Conservation (phyloP, 1,284 basidiomycete species). For the Coniferiporia sulphurascens region DNA sequence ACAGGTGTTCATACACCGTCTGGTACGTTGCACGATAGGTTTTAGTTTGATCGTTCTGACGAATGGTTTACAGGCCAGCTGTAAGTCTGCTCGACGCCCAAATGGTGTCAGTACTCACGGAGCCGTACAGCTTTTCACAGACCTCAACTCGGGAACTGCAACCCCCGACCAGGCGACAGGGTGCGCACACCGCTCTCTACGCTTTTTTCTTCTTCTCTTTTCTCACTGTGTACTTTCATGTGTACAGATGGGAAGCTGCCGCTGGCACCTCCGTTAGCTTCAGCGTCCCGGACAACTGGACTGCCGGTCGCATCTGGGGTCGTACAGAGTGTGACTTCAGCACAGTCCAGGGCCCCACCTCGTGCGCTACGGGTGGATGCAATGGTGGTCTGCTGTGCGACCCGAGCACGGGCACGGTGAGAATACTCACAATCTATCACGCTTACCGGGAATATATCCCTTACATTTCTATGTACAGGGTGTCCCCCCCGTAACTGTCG, state of each 20-base stretch:
- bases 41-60: neutral
- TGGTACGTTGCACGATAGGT: slow-evolving; percentile 28
- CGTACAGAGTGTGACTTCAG: slow-evolving; percentile 45
- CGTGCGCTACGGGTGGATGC: slow-evolving; percentile 41
- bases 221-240: neutral
- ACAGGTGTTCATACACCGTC: slow-evolving; percentile 23
- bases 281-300: slow-evolving; percentile 29
- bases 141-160: slow-evolving; percentile 21
- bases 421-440: too few relatives aligned
- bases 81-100: slow-evolving; percentile 9
- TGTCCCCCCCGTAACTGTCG: slow-evolving; percentile 57
- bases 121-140: slow-evolving; percentile 22
- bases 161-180: slow-evolving; percentile 19
- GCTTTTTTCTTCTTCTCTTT: neutral
- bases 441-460: slow-evolving; percentile 1
- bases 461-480: slow-evolving; percentile 40
- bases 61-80: slow-evolving; percentile 17
- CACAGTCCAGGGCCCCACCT: slow-evolving; percentile 31
- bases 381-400: slow-evolving; percentile 44
- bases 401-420: slow-evolving; percentile 5
- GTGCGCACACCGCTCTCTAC: slow-evolving; percentile 21
- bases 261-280: slow-evolving; percentile 22
- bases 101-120: neutral
- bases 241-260: neutral
- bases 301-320: slow-evolving; percentile 34